Evolutionary conservation across 2,329 filamentous ascomycete species (phyloP), one percentile per base, ranked within the genome.

Genomic region (Phoma sp.): DNA sequence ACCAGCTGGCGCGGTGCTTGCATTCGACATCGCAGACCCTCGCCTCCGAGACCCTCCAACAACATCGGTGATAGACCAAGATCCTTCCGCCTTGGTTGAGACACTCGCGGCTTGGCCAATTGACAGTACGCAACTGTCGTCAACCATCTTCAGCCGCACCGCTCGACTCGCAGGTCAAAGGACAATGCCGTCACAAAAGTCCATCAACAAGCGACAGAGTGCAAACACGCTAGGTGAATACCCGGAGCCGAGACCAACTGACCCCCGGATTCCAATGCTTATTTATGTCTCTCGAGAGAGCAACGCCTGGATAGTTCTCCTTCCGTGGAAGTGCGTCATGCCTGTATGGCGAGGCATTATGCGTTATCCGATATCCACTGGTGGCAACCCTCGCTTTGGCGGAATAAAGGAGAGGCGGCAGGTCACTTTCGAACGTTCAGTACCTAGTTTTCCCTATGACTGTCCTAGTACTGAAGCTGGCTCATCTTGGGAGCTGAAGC

Each of bases 261-360:
- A 97, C 66, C 90, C 91, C 1, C 78, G 83, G 1, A 95, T 98
- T 14, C 95, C 95, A 1, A 76, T 93, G 32, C 79, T 93, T 1
- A 76, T 96, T 5, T 80, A 91, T 4, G 81, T 87, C 28, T 85
- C 84, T 10, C 83, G 85, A 3, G 76, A 76, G 30, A 77, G 80
- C 48, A 72, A 63, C 1, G 87, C 82, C 0, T 98, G 92, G 92
- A 95, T 88, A 0, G 72, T 98, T 1, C 80, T 98, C 20, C 82
- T 95, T 3, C 95, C 95, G 0, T 97, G 93, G 92, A 92, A 91
- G 69, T 96, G 91, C 65, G 89, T 98, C 29, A 80, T 86, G 29
- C 86, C 91, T 0, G 81, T 97, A 26, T 99, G 95, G 95, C 89
- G 93, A 65, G 87, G 86, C 39, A 77, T 98, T 12, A 88, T 96